Base-by-base conservation (phyloP, 73 alveolate genomes). In the Effrenium voratum region DNA sequence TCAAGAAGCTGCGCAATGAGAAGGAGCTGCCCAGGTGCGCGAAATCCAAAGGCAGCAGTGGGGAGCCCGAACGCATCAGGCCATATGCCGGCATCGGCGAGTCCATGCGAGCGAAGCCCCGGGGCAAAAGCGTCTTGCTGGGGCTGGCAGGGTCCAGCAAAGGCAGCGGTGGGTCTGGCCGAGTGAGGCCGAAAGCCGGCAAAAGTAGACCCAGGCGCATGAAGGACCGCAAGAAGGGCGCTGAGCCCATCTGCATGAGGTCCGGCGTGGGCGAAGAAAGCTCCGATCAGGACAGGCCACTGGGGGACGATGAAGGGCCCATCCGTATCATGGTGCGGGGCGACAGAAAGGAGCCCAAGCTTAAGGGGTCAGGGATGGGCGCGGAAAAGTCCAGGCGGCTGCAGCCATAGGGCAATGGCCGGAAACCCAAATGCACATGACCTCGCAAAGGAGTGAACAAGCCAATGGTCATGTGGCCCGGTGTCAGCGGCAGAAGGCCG, bases 241-340 rank as follows among this genome's bases (percentile, higher is more conserved):
- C 55, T 30, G n/a, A n/a, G 24, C 47, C 97, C 32, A 30, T 26
- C 43, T 90, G 83, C 22, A 66, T n/a, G 50, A 19, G 50, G 76
- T 90, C 97, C 59, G 68, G 73, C 43, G 59, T 57, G 8, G 38
- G 76, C 38, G 49, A 26, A 46, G 70, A 47, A 6, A 40, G 34
- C 40, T 49, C 98, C 77, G 36, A 47, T 49, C 76, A 34, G 24
- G 98, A 45, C 73, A 91, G 32, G 87, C 98, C 88, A 22, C 43
- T 44, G 90, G 47, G 46, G 40, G 80, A 30, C 57, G 36, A 26
- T 22, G 47, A 38, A 28, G 6, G 75, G 6, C 49, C 98, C 45
- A 40, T 5, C 1, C 88, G 15, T 6, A 72, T 90, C 24, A 45
- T 22, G 73, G 72, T 36, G 6, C 47, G 50, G 2, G 57, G 46